A percentile compares a stretch with the other conserved stretches of the same genome.
These are phyloP conservation scores for Pseudohalonectria lignicola DNA, from an alignment of 2,329 filamentous ascomycete genomes.

Conservation along the genomic window DNA sequence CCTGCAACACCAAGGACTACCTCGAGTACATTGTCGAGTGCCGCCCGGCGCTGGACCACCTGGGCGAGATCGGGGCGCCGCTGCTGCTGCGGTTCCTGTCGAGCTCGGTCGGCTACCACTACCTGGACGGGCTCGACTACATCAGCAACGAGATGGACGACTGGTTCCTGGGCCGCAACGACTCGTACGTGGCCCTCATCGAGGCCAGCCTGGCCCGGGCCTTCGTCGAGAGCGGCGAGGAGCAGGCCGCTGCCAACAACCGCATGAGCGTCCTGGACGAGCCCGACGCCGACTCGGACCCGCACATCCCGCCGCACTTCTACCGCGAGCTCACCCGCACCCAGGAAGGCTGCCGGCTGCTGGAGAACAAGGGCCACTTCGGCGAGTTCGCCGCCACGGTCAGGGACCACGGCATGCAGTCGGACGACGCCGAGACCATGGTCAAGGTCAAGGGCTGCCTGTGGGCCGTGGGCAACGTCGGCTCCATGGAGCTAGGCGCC, in stretches of 20 bases:
- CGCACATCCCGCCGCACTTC: conserved; percentile 86
- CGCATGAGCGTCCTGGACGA: conserved; percentile 48
- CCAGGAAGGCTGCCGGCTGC: conserved; percentile 77
- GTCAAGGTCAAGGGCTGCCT: conserved; percentile 93
- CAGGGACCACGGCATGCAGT: conserved; percentile 73
- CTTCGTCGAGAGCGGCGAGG: conserved; percentile 46
- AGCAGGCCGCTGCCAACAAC: conserved; percentile 30
- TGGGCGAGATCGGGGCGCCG: conserved; percentile 93
- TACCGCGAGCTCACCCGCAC: conserved; percentile 92
- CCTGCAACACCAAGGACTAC: conserved; percentile 83
- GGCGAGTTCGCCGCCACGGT: conserved; percentile 87
- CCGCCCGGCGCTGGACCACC: conserved; percentile 82
- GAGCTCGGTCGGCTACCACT: conserved; percentile 94
- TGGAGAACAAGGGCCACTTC: conserved; percentile 92
- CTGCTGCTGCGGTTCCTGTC: conserved; percentile 86
- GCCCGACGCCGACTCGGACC: conserved; percentile 41
- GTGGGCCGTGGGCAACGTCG: conserved; percentile 96
- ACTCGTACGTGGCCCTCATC: conserved; percentile 88
- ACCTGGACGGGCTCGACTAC: conserved; percentile 91
- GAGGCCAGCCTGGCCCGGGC: conserved; percentile 81
- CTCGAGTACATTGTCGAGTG: conserved; percentile 97
- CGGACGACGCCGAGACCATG: conserved; percentile 73
- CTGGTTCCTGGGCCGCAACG: conserved; percentile 95
- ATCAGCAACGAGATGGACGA: conserved; percentile 99
- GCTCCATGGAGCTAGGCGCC: conserved; percentile 93